Evolutionary conservation across 495 filamentous ascomycete genomes (phyloP), one percentile per base, ranked within the genome.

Genomic region (Penicillium longicatenatum): DNA sequence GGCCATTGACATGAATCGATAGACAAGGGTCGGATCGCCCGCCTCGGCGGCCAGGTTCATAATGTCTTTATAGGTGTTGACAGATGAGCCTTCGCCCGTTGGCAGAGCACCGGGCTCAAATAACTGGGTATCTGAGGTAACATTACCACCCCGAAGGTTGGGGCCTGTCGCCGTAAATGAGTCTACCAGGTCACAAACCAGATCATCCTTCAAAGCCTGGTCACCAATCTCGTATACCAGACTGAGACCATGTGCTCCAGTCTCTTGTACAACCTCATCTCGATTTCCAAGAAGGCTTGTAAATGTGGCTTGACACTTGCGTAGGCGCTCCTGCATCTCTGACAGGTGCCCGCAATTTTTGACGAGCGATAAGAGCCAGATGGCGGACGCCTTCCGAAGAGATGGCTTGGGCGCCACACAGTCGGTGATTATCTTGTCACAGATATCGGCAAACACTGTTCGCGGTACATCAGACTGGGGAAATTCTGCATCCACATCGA

Each of bases 11-110:
- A 98, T 98, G 70, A 98, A 97, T 54, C 92, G 88, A 72, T 98
- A 98, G 8, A 97, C 91, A 3, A 98, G 80, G 56, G 90, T 94
- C 26, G 92, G 90, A 67, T 98, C 93, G 20, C 94, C 94, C 16
- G 96, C 90, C 76, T 98, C 94, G 51, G 91, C 84, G 17, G 94
- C 93, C 31, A 98, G 79, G 60, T 81, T 93, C 79, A 98, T 89
- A 50, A 98, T 97, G 63, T 97, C 89, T 66, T 91, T 95, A 75
- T 98, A 98, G 0, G 93, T 97, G 14, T 88, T 95, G 63, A 98
- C 80, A 0, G 89, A 93, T 58, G 88, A 87, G 14, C 91, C 91
- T 51, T 96, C 92, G 7, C 92, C 91, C 2, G 93, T 98, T 1
- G 92, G 92, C 7, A 98, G 77, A 6, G 91, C 89, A 12, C 94